A percentile compares a stretch with the other conserved stretches of the same genome.
These are phyloP conservation scores for Evansstolkia leycettana DNA, from an alignment of 495 filamentous ascomycete genomes.

Conservation along the genomic window DNA sequence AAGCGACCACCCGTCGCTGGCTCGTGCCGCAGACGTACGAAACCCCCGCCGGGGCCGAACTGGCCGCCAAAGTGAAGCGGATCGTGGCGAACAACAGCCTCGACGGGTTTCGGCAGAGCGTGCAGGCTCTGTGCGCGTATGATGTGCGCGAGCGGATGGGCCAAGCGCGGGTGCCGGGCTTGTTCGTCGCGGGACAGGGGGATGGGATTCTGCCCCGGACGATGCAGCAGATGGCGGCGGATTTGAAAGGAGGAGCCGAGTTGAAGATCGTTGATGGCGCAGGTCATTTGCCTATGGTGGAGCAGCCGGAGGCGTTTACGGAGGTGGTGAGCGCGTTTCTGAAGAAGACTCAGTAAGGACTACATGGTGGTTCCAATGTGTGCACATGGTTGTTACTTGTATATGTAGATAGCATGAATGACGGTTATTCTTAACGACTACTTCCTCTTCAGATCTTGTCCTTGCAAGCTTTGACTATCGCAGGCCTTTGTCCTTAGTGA, in stretches of 20 bases:
- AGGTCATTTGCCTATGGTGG: slow-evolving; percentile 75
- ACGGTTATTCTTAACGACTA: too few relatives aligned
- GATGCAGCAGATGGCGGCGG: slow-evolving; percentile 58
- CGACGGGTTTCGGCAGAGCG: slow-evolving; percentile 54
- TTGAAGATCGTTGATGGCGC: slow-evolving; percentile 50
- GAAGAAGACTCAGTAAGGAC: not conserved
- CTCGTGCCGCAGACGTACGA: slow-evolving; percentile 53
- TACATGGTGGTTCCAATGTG: too few relatives aligned
- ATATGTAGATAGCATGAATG: too few relatives aligned
- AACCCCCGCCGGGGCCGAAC: slow-evolving; percentile 35
- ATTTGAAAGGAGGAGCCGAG: slow-evolving; percentile 40
- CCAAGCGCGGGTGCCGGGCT: slow-evolving; percentile 40
- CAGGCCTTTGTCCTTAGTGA: too few relatives aligned
- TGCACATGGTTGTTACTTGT: too few relatives aligned
- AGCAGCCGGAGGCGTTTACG: slow-evolving; percentile 56
- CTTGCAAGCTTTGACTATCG: too few relatives aligned
- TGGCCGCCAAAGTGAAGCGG: slow-evolving; percentile 36
- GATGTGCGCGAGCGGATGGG: slow-evolving; percentile 55
- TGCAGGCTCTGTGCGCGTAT: slow-evolving; percentile 65
- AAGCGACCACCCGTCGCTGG: slow-evolving; percentile 60
- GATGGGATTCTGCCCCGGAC: slow-evolving; percentile 67
- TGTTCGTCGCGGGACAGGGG: slow-evolving; percentile 56
- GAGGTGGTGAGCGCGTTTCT: slow-evolving; percentile 45
- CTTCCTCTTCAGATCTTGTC: too few relatives aligned
- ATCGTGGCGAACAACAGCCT: slow-evolving; percentile 54